phyloP scores from a whole-genome alignment of 768 basidiomycete genomes.

The Pleurotus pulmonarius region DNA sequence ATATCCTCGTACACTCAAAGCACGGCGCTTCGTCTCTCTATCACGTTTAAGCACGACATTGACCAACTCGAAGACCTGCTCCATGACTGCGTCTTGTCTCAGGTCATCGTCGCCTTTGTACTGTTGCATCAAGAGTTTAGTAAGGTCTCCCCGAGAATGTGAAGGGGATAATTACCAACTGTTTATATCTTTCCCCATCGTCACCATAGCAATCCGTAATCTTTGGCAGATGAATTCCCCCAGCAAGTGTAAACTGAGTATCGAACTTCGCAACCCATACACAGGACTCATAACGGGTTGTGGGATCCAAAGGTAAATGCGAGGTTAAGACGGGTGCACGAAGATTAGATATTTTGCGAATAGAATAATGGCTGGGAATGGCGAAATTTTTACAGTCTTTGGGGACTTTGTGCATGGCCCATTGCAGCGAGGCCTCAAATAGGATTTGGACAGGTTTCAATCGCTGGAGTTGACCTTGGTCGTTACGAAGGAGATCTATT shows the following conservation, averaged over 20 bases:
- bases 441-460: slow-evolving; percentile 53
- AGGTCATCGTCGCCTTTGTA: slow-evolving; percentile 94
- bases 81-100: slow-evolving; percentile 98
- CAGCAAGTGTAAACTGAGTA: slow-evolving; percentile 54
- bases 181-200: slow-evolving; percentile 64
- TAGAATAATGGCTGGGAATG: slow-evolving; percentile 43
- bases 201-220: slow-evolving; percentile 67
- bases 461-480: slow-evolving; percentile 31
- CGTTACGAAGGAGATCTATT: slow-evolving; percentile 46
- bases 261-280: slow-evolving; percentile 69
- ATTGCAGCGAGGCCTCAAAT: slow-evolving; percentile 65
- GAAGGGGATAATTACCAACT: slow-evolving; percentile 57
- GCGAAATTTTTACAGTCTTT: slow-evolving; percentile 12
- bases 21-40: slow-evolving; percentile 68
- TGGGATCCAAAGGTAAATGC: slow-evolving; percentile 64
- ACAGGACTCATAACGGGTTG: slow-evolving; percentile 62
- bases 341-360: slow-evolving; percentile 48
- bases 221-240: slow-evolving; percentile 84
- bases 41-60: slow-evolving; percentile 75
- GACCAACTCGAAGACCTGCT: slow-evolving; percentile 91
- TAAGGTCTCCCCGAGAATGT: not conserved
- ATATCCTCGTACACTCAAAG: slow-evolving; percentile 77
- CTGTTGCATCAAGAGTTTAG: slow-evolving; percentile 30
- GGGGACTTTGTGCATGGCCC: slow-evolving; percentile 62
- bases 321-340: slow-evolving; percentile 84